A percentile compares a stretch with the other conserved stretches of the same genome.
Conservation (phyloP, 2,329 filamentous ascomycete species). For the Aspergillus unguis region DNA sequence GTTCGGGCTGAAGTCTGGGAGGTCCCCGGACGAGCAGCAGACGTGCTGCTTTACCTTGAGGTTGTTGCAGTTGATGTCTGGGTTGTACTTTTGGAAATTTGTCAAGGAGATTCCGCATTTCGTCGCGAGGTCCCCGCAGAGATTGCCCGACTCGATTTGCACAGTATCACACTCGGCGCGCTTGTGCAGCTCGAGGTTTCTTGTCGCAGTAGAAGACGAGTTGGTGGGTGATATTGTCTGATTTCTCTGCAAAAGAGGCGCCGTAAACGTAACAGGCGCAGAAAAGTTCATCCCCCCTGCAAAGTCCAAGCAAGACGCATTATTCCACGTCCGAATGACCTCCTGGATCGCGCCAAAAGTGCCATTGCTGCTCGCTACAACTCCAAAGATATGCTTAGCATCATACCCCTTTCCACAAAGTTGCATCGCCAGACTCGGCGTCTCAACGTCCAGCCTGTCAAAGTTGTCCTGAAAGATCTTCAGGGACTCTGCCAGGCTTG, state of each 20-base stretch:
- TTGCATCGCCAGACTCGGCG: conserved; percentile 36
- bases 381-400: conserved; percentile 33
- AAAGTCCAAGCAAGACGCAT: conserved; percentile 12
- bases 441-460: conserved; percentile 20
- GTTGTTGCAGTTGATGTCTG: conserved; percentile 5
- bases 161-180: neutral
- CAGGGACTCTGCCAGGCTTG: conserved; percentile 26
- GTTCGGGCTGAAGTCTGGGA: conserved; percentile 31
- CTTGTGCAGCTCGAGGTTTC: neutral
- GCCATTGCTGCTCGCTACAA: conserved; percentile 32
- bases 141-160: conserved; percentile 4
- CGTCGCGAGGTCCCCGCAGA: conserved; percentile 9
- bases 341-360: conserved; percentile 31
- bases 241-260: neutral
- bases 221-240: neutral
- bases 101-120: conserved; percentile 10
- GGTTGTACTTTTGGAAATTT: conserved; percentile 14
- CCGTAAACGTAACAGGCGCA: neutral
- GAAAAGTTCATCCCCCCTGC: neutral
- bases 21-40: conserved; percentile 16
- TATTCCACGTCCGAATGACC: conserved; percentile 12
- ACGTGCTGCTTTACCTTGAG: conserved; percentile 24
- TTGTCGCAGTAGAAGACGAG: neutral
- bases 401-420: conserved; percentile 32
- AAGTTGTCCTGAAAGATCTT: conserved; percentile 25